phyloP scores from a whole-genome alignment of 2,329 filamentous ascomycete genomes.

The Aureobasidium sp. region DNA sequence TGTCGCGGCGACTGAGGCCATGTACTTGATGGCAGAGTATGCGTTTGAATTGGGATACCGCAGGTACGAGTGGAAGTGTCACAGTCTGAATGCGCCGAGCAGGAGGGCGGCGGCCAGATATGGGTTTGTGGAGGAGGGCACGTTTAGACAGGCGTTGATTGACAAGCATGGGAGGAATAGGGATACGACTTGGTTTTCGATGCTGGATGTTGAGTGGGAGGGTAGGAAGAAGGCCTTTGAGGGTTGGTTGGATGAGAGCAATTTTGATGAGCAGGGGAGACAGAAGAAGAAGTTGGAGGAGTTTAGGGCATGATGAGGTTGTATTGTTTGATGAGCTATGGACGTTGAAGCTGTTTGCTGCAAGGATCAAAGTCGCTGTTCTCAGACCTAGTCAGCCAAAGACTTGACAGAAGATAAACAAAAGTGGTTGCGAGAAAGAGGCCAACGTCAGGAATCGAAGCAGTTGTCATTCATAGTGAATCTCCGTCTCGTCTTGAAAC shows the following conservation, averaged over 20 bases:
- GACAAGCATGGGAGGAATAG: conserved; percentile 46
- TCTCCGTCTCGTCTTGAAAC: conserved; percentile 21
- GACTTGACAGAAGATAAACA: not conserved
- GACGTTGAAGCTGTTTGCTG: not conserved
- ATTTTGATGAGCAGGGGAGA: conserved; percentile 49
- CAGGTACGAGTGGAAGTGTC: conserved; percentile 59
- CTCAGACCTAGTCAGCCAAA: not conserved
- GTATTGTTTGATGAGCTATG: not conserved
- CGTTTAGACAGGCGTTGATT: conserved; percentile 56
- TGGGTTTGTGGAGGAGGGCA: conserved; percentile 54
- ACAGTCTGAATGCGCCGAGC: conserved; percentile 51
- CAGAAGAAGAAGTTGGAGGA: conserved; percentile 44
- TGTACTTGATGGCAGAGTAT: conserved; percentile 49
- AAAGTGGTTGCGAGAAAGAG: not conserved
- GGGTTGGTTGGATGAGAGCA: conserved; percentile 47
- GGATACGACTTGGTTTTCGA: conserved; percentile 56
- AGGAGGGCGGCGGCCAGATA: conserved; percentile 48
- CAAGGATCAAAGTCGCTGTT: not conserved
- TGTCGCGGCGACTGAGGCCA: conserved; percentile 49
- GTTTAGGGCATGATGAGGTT: conserved; percentile 22
- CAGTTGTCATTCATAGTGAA: conserved; percentile 4
- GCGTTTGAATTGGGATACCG: conserved; percentile 50
- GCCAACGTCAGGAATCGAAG: conserved; percentile 4
- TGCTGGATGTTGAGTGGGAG: conserved; percentile 54
- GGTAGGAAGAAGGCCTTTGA: conserved; percentile 41